Evolutionary conservation across 208 protist species (phyloP), one percentile per base, ranked within the genome.

Genomic region (Trypanosoma cruzi): DNA sequence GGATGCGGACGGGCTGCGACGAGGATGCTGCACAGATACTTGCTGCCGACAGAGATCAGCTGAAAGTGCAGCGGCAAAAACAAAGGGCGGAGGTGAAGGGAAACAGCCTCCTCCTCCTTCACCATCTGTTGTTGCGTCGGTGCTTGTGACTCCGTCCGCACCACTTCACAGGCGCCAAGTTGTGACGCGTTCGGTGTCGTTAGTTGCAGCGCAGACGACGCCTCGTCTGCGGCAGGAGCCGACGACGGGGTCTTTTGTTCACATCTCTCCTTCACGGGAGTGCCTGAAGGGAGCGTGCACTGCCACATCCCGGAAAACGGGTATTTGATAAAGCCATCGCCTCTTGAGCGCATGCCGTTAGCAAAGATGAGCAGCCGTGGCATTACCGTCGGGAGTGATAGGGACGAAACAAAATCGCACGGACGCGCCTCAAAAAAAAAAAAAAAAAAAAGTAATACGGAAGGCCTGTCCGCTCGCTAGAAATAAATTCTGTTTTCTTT

Each of bases 251-350:
- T 18, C 36, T 34, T 7, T 0, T 7, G 22, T 1, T 49, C 57
- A 28, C 11, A 8, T 7, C 13, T 32, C 18, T 52, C 40, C 54
- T n/a, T 5, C 37, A n/a, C 28, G 5, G 40, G 28, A 20, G 46
- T 8, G 18, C 65, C 48, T n/a, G 48, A 11, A 7, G 8, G 22
- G 1, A 75, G 40, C 6, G 71, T 75, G 49, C 71, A 75, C 24
- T 75, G 61, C 71, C 71, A 75, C 71, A 68, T 68, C 31, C 71
- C 71, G 13, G 71, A 67, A 7, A 63, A 64, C 31, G 63, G 42
- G 20, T 62, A 50, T 60, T 69, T 68, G 37, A 75, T 65, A 49
- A 75, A 75, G 11, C 71, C 71, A 5, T 65, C 56, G 16, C 71
- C 71, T 32, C 56, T n/a, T 31, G 71, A 75, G 10, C 55, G 54